phyloP scores from a whole-genome alignment of 2,329 filamentous ascomycete genomes.

The Aspergillus luchuensis region DNA sequence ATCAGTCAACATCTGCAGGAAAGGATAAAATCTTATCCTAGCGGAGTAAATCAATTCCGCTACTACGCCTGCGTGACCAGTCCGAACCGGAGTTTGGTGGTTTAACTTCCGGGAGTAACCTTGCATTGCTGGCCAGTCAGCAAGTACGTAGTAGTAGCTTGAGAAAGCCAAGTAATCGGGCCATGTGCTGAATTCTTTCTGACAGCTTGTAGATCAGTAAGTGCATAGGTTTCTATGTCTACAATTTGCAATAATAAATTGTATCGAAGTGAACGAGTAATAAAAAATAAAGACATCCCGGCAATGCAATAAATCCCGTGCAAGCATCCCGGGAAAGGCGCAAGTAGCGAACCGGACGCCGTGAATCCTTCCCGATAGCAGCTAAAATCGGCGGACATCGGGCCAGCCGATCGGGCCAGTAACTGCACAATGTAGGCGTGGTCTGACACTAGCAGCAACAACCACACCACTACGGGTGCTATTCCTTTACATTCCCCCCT shows the following conservation, averaged over 20 bases:
- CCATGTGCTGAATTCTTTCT: neutral
- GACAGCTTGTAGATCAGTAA: too few relatives aligned
- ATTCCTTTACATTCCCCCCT: neutral
- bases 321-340: neutral
- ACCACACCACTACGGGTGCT: too few relatives aligned
- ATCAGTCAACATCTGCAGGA: conserved; percentile 18
- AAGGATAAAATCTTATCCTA: conserved; percentile 25
- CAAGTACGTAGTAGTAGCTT: too few relatives aligned
- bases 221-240: too few relatives aligned
- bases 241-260: too few relatives aligned
- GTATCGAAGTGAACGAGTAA: too few relatives aligned
- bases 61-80: neutral
- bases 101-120: neutral
- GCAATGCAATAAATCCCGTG: neutral
- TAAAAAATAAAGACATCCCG: neutral
- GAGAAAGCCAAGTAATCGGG: too few relatives aligned
- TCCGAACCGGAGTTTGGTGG: neutral
- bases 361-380: neutral
- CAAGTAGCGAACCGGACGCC: neutral
- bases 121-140: neutral
- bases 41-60: conserved; percentile 15
- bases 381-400: neutral
- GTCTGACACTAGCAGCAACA: conserved; percentile 8
- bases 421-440: conserved; percentile 10
- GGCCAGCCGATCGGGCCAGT: conserved; percentile 18